Evolutionary conservation across 768 basidiomycete species (phyloP), one percentile per base, ranked within the genome.

Genomic region (Neoboletus magnificus): DNA sequence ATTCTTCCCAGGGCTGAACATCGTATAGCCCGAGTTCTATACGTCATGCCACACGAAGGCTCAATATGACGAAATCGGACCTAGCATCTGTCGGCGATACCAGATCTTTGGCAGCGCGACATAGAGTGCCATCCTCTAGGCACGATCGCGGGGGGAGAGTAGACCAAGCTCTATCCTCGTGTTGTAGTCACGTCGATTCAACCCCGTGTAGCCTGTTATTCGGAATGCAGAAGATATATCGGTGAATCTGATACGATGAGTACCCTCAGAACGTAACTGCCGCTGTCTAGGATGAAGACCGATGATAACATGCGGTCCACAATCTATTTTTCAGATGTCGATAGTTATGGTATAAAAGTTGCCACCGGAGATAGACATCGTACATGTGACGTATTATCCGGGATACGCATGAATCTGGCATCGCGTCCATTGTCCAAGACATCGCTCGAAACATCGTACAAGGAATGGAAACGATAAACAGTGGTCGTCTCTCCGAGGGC

Each of bases 51-150:
- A 94, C 75, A 92, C 91, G 47, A 92, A 94, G 70, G 91, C 89
- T 22, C 92, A 97, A 64, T 97, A 96, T 68, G 93, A 94, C 68
- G 92, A 94, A 74, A 81, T 93, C 52, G 93, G 92, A 16, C 93
- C 93, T 15, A 91, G 89, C 68, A 93, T 95, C 63, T 93, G 90
- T 74, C 82, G 93, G 68, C 82, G 93, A 57, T 95, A 94, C 79
- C 89, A 92, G 72, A 94, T 95, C 62, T 95, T 95, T 65, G 93
- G 93, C 57, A 91, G 89, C 66, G 89, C 89, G 41, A 90, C 88
- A 36, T 91, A 82, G 62, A 55, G 29, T 36, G 8, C 20, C 22
- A 27, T 37, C 12, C 6, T 22, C 18, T 16, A 20, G 3, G 20
- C 20, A 13, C 16, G 20, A 39, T 13, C 18, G 18, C 18, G 47